A percentile compares a stretch with the other conserved stretches of the same genome.
Conservation (phyloP, 1,139 yeast genomes). For the Suhomyces yuchorum region DNA sequence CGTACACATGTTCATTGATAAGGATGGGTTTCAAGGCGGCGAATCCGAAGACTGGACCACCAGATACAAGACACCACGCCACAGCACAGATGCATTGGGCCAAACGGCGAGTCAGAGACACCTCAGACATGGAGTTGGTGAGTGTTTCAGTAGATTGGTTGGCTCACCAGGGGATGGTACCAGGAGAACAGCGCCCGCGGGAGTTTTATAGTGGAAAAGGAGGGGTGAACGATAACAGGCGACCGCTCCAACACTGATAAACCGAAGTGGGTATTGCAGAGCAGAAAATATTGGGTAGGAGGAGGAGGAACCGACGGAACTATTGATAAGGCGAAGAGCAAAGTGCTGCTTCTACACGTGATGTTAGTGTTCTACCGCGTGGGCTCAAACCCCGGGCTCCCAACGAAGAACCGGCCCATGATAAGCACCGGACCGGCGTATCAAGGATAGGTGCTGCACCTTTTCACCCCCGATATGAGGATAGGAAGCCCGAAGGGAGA, state of each 20-base stretch:
- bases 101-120: constrained; percentile 22
- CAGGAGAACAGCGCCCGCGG: background rate
- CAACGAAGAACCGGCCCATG: background rate
- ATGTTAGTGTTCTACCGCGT: background rate
- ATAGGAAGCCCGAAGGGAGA: too few species aligned
- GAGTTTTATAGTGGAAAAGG: background rate
- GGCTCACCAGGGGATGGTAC: background rate
- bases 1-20: constrained; percentile 43
- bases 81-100: constrained; percentile 39
- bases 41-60: constrained; percentile 52
- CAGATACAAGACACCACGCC: constrained; percentile 46
- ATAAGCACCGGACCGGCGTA: background rate
- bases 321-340: background rate
- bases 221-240: background rate
- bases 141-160: too few species aligned
- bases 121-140: constrained; percentile 16
- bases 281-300: background rate
- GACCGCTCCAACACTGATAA: background rate
- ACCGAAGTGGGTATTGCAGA: background rate
- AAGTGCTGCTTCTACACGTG: background rate
- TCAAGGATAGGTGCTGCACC: too few species aligned
- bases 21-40: constrained; percentile 51
- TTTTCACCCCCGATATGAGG: too few species aligned
- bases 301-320: background rate
- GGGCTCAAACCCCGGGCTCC: background rate